Base-by-base conservation (phyloP, 2,329 filamentous ascomycete genomes). In the Fusarium sp. region DNA sequence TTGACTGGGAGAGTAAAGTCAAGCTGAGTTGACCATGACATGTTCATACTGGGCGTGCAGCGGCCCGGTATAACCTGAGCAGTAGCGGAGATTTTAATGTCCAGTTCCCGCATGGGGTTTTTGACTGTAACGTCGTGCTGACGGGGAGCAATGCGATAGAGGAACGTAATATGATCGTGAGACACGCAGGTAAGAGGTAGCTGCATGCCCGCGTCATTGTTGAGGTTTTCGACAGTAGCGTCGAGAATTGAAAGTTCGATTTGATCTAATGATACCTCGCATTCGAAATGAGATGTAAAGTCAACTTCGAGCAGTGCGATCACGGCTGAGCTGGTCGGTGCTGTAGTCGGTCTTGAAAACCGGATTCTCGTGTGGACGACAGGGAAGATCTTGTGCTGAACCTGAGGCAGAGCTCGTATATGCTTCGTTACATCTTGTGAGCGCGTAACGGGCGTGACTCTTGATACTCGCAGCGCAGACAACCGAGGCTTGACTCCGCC, bases 261-360 rank as follows among this genome's bases (percentile, higher is more conserved):
- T 25, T 86, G 84, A 60, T 90, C 85, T 28, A 95, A 86, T 18
- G 84, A 83, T n/a, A 93, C 86, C 76, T 90, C 88, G 80, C 90
- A 93, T 54, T 91, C 88, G 64, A 92, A 89, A 78, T 92, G 90
- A 11, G 91, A 87, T 0, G 92, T 93, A 70, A 94, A 91, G 81
- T 95, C 93, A 43, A 95, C 81, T 78, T 95, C 93, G 9, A 95
- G 84, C 58, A 93, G 89, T 13, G 92, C 92, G 67, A 95, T 88
- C 18, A 94, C 84, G 23, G 90, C 87, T 6, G 89, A 81, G 66
- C 88, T 89, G 15, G 89, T 83, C 6, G 90, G 89, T 13, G 85
- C 84, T 3, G 86, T 86, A 74, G 87, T 89, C 11, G 92, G 87
- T 67, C 90, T 88, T 8, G 92, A 91, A 79, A 94, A 94, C 53